Evolutionary conservation across 495 filamentous ascomycete genomes (phyloP), one percentile per base, ranked within the genome.

Genomic region (Thermothielavioides terrestris): DNA sequence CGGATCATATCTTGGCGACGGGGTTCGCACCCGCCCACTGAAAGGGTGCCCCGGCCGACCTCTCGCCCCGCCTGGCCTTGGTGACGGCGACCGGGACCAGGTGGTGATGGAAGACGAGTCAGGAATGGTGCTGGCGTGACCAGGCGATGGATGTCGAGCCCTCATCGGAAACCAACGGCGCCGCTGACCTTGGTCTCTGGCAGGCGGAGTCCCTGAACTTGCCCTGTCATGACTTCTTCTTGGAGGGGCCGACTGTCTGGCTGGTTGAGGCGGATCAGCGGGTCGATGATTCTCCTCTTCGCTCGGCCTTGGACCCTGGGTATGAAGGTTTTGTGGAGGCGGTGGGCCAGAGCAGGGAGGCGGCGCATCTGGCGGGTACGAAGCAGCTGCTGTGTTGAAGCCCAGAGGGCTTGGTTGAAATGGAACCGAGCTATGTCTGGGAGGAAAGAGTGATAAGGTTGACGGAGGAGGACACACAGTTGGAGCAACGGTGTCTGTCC

Each of bases 41-140:
- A 30, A 36, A 5, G 21, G 2, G 10, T 20, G 12, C 3, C 18
- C 31, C 2, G 26, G 15, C 4, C 1, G 11, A 10, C 25, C 6
- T 4, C 27, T 6, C 8, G 23, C 21, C 23, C 15, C n/a, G 6
- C 37, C 11, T 9, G 22, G 14, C 6, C 9, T n/a, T 9, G 39
- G 14, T 18, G 30, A 27, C 17, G 30, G 22, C 31, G 47, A 45
- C 14, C n/a, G 18, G 17, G 49, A 26, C 26, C 15, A 21, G 3
- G n/a, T 2, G 10, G 12, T 14, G 5, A 25, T 4, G 30, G 48
- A 22, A 2, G 41, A 36, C n/a, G 26, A 32, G 10, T 32, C 21
- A 5, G 49, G 38, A 7, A 51, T 7, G 7, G 49, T 51, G 6
- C 41, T 30, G 26, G 49, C 41, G 17, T 51, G 41, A 12, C 49